Percentiles rank a stretch among this genome's conserved stretches.
phyloP scores from a whole-genome alignment of 192 early-diverging fungal species.

The Backusella sp. region DNA sequence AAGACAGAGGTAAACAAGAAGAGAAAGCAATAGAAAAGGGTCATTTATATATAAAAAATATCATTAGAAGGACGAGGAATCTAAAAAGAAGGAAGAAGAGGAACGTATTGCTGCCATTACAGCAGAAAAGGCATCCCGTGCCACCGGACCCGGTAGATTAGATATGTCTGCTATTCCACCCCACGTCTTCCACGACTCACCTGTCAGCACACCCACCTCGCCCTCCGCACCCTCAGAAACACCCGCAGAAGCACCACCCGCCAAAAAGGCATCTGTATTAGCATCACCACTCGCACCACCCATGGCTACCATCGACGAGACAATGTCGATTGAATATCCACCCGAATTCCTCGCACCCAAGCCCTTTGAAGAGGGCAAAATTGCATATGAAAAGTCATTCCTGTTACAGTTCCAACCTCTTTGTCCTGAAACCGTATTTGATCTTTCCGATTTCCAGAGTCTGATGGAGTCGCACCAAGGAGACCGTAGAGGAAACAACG shows the following conservation, averaged over 20 bases:
- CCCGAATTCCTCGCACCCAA: conserved; percentile 55
- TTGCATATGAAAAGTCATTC: conserved; percentile 72
- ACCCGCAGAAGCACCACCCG: conserved; percentile 40
- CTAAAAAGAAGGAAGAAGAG: conserved; percentile 17
- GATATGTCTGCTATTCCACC: conserved; percentile 29
- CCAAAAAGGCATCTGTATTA: conserved; percentile 39
- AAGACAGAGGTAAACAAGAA: conserved; percentile 28
- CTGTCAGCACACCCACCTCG: conserved; percentile 38
- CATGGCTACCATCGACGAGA: conserved; percentile 46
- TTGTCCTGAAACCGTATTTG: conserved; percentile 60
- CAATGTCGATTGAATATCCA: conserved; percentile 43
- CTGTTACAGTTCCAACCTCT: conserved; percentile 73
- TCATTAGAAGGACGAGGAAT: conserved; percentile 7
- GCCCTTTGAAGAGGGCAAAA: conserved; percentile 51
- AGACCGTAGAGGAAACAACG: conserved; percentile 1
- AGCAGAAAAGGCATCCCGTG: conserved; percentile 30
- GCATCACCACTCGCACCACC: conserved; percentile 40
- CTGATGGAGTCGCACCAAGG: conserved; percentile 47
- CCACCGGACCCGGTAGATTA: conserved; percentile 26
- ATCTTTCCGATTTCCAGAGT: conserved; percentile 49
- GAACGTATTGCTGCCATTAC: conserved; percentile 30
- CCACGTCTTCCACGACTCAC: conserved; percentile 47
- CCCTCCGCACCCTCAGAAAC: conserved; percentile 41
- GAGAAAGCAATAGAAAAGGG: conserved; percentile 9
- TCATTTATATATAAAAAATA: neutral